Evolutionary conservation across 768 basidiomycete species (phyloP).

Genomic region (Boletus coccyginus): DNA sequence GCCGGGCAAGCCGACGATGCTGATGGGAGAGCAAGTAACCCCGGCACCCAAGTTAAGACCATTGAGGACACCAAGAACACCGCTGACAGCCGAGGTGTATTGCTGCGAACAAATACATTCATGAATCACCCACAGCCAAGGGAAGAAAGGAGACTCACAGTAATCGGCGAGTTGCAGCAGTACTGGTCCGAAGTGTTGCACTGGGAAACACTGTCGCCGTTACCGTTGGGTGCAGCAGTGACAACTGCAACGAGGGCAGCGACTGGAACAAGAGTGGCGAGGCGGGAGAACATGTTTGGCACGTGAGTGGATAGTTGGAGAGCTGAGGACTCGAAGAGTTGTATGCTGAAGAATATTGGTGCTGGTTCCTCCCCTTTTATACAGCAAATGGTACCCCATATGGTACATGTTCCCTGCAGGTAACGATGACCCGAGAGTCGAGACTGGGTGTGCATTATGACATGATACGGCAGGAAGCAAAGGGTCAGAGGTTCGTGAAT

Average conservation of each 20-base stretch:
- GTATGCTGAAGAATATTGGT: not conserved
- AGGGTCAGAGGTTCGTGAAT: too few species aligned
- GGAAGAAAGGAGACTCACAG: too few species aligned
- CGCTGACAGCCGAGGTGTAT: not conserved
- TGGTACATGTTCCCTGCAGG: not conserved
- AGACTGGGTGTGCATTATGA: not conserved
- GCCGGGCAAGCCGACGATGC: accelerated
- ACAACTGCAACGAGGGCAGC: constrained; percentile 7
- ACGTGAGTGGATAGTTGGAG: not conserved
- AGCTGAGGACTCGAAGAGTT: not conserved
- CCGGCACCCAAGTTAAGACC: accelerated
- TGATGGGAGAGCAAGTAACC: not conserved
- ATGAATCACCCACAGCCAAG: not conserved
- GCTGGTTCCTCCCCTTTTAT: not conserved
- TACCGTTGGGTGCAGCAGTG: constrained; percentile 1
- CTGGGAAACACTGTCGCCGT: not conserved
- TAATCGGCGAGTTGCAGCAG: too few species aligned
- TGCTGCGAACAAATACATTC: not conserved
- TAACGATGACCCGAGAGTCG: not conserved
- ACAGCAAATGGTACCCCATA: not conserved
- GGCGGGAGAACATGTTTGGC: constrained; percentile 7
- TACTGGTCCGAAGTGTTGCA: too few species aligned
- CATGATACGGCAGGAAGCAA: not conserved
- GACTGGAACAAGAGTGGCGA: constrained; percentile 6
- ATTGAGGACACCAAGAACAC: not conserved